These are phyloP conservation scores for Pythium aristosporum DNA, from an alignment of 352 stramenopile species.

Conservation along the genomic window DNA sequence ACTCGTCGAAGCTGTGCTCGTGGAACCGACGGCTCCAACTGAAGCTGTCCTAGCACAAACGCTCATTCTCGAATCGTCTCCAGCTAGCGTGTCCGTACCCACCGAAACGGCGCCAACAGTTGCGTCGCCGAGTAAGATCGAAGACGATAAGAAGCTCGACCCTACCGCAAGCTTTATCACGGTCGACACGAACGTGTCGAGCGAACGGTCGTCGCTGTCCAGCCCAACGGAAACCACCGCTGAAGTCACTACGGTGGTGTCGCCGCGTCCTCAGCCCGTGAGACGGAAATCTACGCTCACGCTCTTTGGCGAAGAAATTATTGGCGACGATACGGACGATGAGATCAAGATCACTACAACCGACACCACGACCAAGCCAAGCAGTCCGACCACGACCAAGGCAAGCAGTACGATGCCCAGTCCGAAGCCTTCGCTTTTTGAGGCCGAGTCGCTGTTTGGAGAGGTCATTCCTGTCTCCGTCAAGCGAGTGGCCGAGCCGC, in stretches of 20 bases:
- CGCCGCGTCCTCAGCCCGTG: not conserved
- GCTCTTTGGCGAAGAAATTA: constrained; percentile 30
- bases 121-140: not conserved
- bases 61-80: not conserved
- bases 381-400: not conserved
- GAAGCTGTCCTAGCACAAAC: not conserved
- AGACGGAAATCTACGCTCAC: constrained; percentile 21
- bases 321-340: constrained; percentile 18
- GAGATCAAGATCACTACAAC: not conserved
- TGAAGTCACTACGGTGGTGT: not conserved
- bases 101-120: not conserved
- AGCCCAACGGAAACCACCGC: not conserved
- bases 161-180: not conserved
- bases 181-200: constrained; percentile 9
- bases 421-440: constrained; percentile 10
- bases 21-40: not conserved
- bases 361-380: not conserved
- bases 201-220: constrained; percentile 6
- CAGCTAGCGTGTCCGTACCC: not conserved
- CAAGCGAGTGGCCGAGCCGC: not conserved
- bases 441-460: constrained; percentile 55
- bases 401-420: not conserved
- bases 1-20: not conserved
- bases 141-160: not conserved
- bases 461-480: constrained; percentile 25